Percentiles rank a stretch among this genome's conserved stretches.
Evolutionary conservation across 805 yeast species (phyloP).

Genomic region (Hanseniaspora guilliermondii): DNA sequence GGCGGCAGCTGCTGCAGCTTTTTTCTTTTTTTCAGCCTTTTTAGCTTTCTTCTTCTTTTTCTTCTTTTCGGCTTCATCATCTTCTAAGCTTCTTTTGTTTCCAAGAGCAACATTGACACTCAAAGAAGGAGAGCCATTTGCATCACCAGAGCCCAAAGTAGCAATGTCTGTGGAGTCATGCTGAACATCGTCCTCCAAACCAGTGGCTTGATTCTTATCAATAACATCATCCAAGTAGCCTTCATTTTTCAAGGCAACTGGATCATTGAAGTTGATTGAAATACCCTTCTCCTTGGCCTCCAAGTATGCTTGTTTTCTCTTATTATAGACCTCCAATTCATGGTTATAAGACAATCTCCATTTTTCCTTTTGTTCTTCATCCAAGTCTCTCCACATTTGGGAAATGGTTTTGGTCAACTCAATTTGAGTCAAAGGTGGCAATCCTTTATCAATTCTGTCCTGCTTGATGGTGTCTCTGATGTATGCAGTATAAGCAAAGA

Average conservation of each 20-base stretch:
- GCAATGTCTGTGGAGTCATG: conserved; percentile 27
- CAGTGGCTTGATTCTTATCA: conserved; percentile 16
- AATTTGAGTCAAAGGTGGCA: conserved; percentile 53
- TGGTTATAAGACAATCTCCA: conserved; percentile 50
- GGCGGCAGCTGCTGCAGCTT: conserved; percentile 12
- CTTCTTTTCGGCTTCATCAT: conserved; percentile 12
- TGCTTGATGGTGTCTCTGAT: conserved; percentile 59
- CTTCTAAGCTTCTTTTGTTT: conserved; percentile 6
- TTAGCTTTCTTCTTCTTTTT: conserved; percentile 14
- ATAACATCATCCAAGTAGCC: conserved; percentile 2
- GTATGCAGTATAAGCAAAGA: conserved; percentile 64
- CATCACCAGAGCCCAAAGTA: neutral
- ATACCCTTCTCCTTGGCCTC: conserved; percentile 35
- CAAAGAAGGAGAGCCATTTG: neutral
- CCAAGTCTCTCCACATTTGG: conserved; percentile 61
- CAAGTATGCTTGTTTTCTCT: conserved; percentile 35
- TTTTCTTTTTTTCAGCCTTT: conserved; percentile 12
- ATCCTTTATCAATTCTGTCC: conserved; percentile 48
- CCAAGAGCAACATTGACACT: neutral
- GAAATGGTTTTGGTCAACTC: conserved; percentile 73
- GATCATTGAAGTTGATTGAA: conserved; percentile 24
- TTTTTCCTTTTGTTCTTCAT: conserved; percentile 55
- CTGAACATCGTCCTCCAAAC: conserved; percentile 26
- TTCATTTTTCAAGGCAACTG: conserved; percentile 29
- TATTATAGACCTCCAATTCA: conserved; percentile 36